Base-by-base conservation (phyloP, 352 stramenopile genomes). In the Pythium guiyangense region DNA sequence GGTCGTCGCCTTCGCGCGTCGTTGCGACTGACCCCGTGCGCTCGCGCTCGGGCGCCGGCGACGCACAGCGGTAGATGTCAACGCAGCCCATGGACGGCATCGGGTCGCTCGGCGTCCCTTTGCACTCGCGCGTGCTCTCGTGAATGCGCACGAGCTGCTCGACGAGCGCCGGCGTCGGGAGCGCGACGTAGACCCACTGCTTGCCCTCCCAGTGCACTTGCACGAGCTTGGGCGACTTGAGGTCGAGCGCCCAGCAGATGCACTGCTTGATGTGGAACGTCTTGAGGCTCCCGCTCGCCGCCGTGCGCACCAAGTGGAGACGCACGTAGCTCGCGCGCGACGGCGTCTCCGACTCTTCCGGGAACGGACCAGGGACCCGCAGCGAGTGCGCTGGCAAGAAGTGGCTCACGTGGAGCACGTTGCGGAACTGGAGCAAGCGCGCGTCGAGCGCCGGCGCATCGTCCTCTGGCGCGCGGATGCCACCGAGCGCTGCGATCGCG, bases 211-310 rank as follows among this genome's bases (percentile, higher is more conserved):
- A 88, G 37, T 84, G 60, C 27, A 88, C 71, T 29, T 73, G 66
- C 27, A 77, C 56, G 6, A 72, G 62, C 54, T 74, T 75, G 18
- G 62, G 59, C 11, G 71, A 70, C 45, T 70, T 62, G 22, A 90
- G 56, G 50, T 77, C 72, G 31, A 90, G 49, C 6, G 64, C 70
- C 67, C 71, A 78, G 0, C 64, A 63, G 10, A 92, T 67, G 63
- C 77, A 89, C 29, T 87, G 79, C 57, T 92, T 84, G 60, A 92
- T 87, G 57, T 90, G 82, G 56, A 86, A 86, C 25, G 67, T 76
- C 64, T 86, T 86, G 39, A 92, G 53, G 20, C 42, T 57, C 22
- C 69, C 68, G 14, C 69, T 60, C 25, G 63, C 48, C 17, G 69
- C 72, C 15, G 74, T 87, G 25, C 82, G 69, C 5, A 80, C 70